phyloP scores from a whole-genome alignment of 164 flowering plant genomes.

The Sedum album region DNA sequence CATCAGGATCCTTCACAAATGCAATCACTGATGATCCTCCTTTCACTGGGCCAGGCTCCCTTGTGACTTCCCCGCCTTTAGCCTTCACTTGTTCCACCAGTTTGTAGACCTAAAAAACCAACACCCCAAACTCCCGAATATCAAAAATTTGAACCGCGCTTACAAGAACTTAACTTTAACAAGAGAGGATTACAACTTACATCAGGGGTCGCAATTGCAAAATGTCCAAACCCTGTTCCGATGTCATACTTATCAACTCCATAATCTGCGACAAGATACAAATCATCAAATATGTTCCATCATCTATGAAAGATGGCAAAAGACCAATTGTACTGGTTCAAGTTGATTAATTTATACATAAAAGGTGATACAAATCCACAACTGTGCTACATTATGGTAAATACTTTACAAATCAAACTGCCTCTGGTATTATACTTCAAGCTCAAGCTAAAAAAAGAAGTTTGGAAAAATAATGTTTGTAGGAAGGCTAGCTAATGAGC shows the following conservation, averaged over 20 bases:
- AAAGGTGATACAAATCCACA: not conserved
- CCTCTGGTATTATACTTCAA: too few relatives aligned
- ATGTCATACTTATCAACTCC: constrained; percentile 87
- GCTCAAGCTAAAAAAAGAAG: too few relatives aligned
- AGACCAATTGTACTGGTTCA: not conserved
- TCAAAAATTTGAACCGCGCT: not conserved
- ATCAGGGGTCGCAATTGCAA: constrained; percentile 85
- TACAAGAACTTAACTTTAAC: not conserved
- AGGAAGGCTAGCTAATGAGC: not conserved
- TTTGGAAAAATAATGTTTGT: too few relatives aligned
- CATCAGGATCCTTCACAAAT: constrained; percentile 94
- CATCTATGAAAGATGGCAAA: not conserved
- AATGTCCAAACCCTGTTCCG: constrained; percentile 96
- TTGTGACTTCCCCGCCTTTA: constrained; percentile 76
- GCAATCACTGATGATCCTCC: constrained; percentile 77
- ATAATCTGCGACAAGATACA: constrained; percentile 45
- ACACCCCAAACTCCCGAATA: not conserved
- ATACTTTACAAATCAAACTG: too few relatives aligned
- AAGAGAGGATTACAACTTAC: constrained; percentile 30
- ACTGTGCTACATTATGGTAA: not conserved
- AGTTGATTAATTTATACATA: not conserved
- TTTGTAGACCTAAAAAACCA: constrained; percentile 54
- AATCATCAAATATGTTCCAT: not conserved
- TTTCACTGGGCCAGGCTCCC: constrained; percentile 94
- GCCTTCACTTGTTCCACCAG: constrained; percentile 63